Evolutionary conservation across 2,329 filamentous ascomycete genomes (phyloP).

Genomic region (Botrytis galanthina): DNA sequence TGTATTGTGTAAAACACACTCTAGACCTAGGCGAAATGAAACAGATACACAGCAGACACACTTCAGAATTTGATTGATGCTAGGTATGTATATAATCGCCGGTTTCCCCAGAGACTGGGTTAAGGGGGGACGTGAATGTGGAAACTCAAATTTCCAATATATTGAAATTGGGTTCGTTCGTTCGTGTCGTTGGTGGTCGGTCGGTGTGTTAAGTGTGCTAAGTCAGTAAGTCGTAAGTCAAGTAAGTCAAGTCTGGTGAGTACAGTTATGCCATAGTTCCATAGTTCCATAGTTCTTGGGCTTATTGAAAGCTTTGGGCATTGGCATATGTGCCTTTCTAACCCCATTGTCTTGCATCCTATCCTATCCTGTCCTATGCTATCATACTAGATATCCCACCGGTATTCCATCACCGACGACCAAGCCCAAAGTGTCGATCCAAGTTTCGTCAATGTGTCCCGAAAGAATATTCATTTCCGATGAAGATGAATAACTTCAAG

Average conservation of each 20-base stretch:
- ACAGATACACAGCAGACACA: not conserved
- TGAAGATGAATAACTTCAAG: not conserved
- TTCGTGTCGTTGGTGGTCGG: not conserved
- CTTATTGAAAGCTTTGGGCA: constrained; percentile 1
- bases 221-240: not conserved
- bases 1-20: not conserved
- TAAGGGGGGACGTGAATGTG: not conserved
- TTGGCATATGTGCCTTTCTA: not conserved
- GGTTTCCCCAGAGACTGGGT: constrained; percentile 14
- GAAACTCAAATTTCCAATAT: constrained; percentile 9
- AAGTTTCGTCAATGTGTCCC: not conserved
- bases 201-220: not conserved
- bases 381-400: not conserved
- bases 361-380: not conserved
- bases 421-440: not conserved
- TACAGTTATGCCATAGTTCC: not conserved
- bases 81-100: constrained; percentile 7
- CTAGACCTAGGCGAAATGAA: not conserved
- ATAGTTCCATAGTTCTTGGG: not conserved
- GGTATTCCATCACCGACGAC: not conserved
- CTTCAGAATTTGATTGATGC: not conserved
- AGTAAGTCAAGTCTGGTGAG: not conserved
- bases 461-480: not conserved
- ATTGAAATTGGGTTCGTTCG: not conserved
- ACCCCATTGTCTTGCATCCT: not conserved